These are phyloP conservation scores for Phylloporus scabripes DNA, from an alignment of 768 basidiomycete species.

Conservation along the genomic window DNA sequence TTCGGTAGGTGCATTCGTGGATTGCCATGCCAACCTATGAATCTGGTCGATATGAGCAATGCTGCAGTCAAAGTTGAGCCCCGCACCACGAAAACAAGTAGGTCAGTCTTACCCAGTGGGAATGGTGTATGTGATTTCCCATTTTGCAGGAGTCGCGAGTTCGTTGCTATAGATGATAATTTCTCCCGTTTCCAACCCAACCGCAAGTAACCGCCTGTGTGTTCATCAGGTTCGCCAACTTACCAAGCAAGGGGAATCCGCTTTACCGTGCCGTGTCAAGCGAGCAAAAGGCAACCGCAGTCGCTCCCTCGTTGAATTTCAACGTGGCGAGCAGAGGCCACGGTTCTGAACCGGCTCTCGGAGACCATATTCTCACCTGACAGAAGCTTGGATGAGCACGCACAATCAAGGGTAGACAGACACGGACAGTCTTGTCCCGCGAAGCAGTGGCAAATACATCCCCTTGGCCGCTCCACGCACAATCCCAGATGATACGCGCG, in stretches of 20 bases:
- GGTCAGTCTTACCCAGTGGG: constrained; percentile 44
- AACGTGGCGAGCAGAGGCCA: constrained; percentile 62
- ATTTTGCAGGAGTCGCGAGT: constrained; percentile 31
- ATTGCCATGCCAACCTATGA: constrained; percentile 77
- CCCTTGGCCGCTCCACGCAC: constrained; percentile 75
- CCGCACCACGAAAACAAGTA: background rate
- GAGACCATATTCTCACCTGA: constrained; percentile 83
- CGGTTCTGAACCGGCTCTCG: constrained; percentile 28
- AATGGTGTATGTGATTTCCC: constrained; percentile 44
- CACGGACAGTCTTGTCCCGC: constrained; percentile 83
- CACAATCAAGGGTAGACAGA: background rate
- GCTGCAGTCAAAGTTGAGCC: constrained; percentile 34
- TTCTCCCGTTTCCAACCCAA: constrained; percentile 81
- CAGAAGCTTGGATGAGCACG: background rate
- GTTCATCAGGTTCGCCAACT: constrained; percentile 1
- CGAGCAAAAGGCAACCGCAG: constrained; percentile 67
- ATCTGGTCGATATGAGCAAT: constrained; percentile 73
- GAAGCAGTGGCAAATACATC: constrained; percentile 89
- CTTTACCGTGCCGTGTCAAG: constrained; percentile 37
- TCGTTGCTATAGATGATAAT: constrained; percentile 56
- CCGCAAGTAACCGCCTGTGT: constrained; percentile 55
- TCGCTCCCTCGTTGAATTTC: constrained; percentile 71
- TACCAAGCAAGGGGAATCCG: constrained; percentile 7
- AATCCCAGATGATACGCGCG: constrained; percentile 93
- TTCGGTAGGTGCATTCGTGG: constrained; percentile 29